phyloP scores from a whole-genome alignment of 2,329 filamentous ascomycete species.

The Colletotrichum filicis region DNA sequence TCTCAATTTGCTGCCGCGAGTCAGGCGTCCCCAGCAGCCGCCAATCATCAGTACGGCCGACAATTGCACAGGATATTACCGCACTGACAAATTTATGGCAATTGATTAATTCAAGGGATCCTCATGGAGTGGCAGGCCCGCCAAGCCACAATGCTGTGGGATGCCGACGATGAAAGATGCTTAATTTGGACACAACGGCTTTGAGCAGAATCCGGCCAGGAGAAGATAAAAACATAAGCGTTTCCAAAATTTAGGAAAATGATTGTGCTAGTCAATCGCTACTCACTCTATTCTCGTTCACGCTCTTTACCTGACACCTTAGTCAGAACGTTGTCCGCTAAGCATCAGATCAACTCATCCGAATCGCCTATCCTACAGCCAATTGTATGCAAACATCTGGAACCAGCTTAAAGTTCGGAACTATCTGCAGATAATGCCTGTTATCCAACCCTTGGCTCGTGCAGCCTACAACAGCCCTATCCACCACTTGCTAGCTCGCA shows the following conservation, averaged over 20 bases:
- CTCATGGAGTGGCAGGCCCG: not conserved
- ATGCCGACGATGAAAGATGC: not conserved
- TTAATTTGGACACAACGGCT: not conserved
- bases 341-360: not conserved
- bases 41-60: not conserved
- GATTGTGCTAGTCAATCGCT: not conserved
- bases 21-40: not conserved
- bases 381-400: not conserved
- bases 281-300: not conserved
- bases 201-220: not conserved
- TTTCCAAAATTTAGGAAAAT: not conserved
- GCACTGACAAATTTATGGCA: not conserved
- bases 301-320: not conserved
- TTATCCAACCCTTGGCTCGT: not conserved
- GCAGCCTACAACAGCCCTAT: not conserved
- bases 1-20: not conserved
- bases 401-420: not conserved
- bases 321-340: not conserved
- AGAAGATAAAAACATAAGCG: not conserved
- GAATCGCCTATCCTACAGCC: not conserved
- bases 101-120: constrained; percentile 1
- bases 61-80: not conserved
- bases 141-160: not conserved
- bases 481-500: not conserved
- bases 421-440: not conserved